Evolutionary conservation across 768 basidiomycete genomes (phyloP), one percentile per base, ranked within the genome.

Genomic region (Naganishia kalamii): DNA sequence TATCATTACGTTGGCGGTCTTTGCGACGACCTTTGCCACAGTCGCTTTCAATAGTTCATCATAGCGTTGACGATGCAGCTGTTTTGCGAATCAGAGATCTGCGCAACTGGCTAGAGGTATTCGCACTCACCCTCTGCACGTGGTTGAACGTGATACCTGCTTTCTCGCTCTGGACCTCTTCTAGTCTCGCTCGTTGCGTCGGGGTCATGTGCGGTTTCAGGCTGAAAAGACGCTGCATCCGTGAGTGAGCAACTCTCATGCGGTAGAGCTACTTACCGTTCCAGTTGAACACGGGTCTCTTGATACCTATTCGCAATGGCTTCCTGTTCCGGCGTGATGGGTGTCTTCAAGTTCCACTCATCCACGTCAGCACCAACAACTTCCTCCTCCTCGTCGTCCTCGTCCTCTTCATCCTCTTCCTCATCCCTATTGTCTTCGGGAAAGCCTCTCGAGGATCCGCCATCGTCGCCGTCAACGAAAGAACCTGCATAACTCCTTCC

Each of bases 81-180:
- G 23, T 15, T 29, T 10, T 33, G 21, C n/a, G 32, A 37, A 35
- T 54, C n/a, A 35, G 33, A n/a, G 17, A n/a, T n/a, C 13, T 35
- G n/a, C 3, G 50, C 12, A 2, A 49, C 1, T 4, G 21, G 13
- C 19, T 4, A 11, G 19, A 13, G 8, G 32, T 13, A 15, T 15
- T 1, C 2, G 19, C 8, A 49, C 54, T n/a, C 32, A 57, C 54
- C 54, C 54, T 23, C 21, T 57, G 54, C 6, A 57, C 54, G 13
- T 57, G 54, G 19, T 57, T 57, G 54, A 57, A 57, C 37, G 54
- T 57, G 37, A 57, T 57, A 23, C 54, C 54, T n/a, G 54, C 54
- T 25, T 57, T 57, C 19, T 57, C 54, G 27, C 54, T 57, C 30
- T 57, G 54, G 19, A 57, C 54, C 27, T 57, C 54, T 35, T 57